Percentiles rank a stretch among this genome's conserved stretches.
Conservation (phyloP, 176 grass and related monocot genomes). For the Pontederia paniculata region DNA sequence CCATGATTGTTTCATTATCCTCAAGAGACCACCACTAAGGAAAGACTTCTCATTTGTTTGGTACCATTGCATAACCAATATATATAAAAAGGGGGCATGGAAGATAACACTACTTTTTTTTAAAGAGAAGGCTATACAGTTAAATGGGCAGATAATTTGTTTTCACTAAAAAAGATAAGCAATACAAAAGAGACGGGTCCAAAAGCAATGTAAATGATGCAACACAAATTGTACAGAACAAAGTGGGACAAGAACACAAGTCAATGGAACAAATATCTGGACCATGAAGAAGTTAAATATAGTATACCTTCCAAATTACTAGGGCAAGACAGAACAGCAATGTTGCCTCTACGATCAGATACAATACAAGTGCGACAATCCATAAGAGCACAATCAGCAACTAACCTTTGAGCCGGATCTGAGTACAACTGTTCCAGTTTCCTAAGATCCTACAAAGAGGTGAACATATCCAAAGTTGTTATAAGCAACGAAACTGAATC, state of each 20-base stretch:
- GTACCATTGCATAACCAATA: too few relatives aligned
- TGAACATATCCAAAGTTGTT: constrained; percentile 12
- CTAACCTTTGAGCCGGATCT: constrained; percentile 86
- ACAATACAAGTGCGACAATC: constrained; percentile 68
- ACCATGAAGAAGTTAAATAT: not conserved
- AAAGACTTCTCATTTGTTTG: too few relatives aligned
- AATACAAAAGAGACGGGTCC: too few relatives aligned
- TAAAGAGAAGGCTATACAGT: too few relatives aligned
- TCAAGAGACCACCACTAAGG: too few relatives aligned
- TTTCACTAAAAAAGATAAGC: too few relatives aligned
- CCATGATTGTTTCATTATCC: too few relatives aligned
- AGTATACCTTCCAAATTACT: constrained; percentile 65
- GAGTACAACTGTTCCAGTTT: constrained; percentile 74
- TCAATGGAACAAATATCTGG: not conserved
- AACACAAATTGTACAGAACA: not conserved
- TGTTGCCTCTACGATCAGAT: constrained; percentile 83
- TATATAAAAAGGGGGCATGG: too few relatives aligned
- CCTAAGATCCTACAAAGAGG: constrained; percentile 40
- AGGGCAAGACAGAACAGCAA: constrained; percentile 80
- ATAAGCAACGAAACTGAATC: constrained; percentile 5
- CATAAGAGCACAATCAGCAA: constrained; percentile 83
- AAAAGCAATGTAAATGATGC: not conserved
- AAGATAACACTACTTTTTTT: too few relatives aligned
- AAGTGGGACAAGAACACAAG: not conserved
- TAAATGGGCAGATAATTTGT: too few relatives aligned